Evolutionary conservation across 148 eudicot species (phyloP), one percentile per base, ranked within the genome.

Genomic region (Mesembryanthemum crystallinum): DNA sequence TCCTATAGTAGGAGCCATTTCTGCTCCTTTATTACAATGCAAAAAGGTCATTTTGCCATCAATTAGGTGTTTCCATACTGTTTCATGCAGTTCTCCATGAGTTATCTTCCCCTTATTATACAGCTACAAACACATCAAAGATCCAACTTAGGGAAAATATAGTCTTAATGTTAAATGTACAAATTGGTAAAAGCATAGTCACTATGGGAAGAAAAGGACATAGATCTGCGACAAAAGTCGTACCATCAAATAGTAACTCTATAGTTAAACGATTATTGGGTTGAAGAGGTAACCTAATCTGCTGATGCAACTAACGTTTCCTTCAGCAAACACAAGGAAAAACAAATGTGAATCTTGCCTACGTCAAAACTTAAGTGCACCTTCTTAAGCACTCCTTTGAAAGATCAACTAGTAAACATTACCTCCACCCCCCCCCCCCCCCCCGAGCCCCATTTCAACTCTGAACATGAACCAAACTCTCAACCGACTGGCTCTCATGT

Each of bases 21-120:
- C 92, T 78, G 82, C 87, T 81, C 97, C 97, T 83, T 89, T 94
- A 67, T 82, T 84, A 89, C 89, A 82, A 74, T 92, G 96, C 82
- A 89, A 72, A 79, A 84, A 95, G 57, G 98, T 95, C 80, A 95
- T 71, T 83, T 82, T 95, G 39, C 96, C 96, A 54, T 82, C 88
- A 67, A 90, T 76, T 12, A 95, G 76, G 69, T 81, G 83, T 80
- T 82, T 92, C 90, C 86, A 85, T 18, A 88, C 73, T 9, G 81
- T 76, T 80, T 94, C 92, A 58, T 79, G 73, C 30, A 86, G 77
- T 84, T 87, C 82, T 72, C 65, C 72, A 14, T 83, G 79, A 32
- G 87, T 47, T 45, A 89, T 84, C 67, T 78, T 82, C 27, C 93
- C 97, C 39, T 79, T 77, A 77, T 73, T 61, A 78, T 85, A 88